Conservation (phyloP, 1,139 yeast species). For the Magnusiomyces fungicola region DNA sequence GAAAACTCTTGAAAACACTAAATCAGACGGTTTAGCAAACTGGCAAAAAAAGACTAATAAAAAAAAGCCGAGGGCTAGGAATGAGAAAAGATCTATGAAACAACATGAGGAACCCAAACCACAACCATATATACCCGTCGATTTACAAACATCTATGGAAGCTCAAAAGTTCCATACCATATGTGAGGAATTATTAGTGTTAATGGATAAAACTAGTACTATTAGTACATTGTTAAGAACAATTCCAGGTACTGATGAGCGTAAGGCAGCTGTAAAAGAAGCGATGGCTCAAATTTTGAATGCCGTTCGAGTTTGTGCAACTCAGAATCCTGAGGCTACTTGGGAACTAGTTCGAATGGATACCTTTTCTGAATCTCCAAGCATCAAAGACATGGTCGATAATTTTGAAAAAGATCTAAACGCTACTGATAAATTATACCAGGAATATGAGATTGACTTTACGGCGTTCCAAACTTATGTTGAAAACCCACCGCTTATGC, state of each 20-base stretch:
- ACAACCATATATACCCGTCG: not conserved
- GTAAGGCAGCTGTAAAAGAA: not conserved
- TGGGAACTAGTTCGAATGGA: not conserved
- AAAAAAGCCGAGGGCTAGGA: too few relatives aligned
- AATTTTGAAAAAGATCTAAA: conserved; percentile 8
- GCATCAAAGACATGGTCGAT: conserved; percentile 2
- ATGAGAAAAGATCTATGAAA: too few relatives aligned
- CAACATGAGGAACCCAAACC: too few relatives aligned
- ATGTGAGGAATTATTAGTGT: not conserved
- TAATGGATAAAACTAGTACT: not conserved
- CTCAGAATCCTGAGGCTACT: not conserved
- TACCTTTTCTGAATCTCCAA: not conserved
- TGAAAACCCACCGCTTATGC: conserved; percentile 16
- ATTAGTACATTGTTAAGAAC: not conserved
- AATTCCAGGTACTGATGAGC: not conserved
- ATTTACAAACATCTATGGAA: not conserved
- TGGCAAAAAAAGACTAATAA: too few relatives aligned
- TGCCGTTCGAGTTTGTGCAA: not conserved
- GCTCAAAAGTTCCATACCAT: not conserved
- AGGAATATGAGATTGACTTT: conserved; percentile 13
- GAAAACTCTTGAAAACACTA: too few relatives aligned
- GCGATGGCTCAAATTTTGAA: not conserved
- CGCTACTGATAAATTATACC: conserved; percentile 6
- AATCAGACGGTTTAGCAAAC: too few relatives aligned
- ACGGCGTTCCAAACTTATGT: conserved; percentile 7